Evolutionary conservation across 1,284 basidiomycete species (phyloP), one percentile per base, ranked within the genome.

Genomic region (Mycosarcoma mackinlayi): DNA sequence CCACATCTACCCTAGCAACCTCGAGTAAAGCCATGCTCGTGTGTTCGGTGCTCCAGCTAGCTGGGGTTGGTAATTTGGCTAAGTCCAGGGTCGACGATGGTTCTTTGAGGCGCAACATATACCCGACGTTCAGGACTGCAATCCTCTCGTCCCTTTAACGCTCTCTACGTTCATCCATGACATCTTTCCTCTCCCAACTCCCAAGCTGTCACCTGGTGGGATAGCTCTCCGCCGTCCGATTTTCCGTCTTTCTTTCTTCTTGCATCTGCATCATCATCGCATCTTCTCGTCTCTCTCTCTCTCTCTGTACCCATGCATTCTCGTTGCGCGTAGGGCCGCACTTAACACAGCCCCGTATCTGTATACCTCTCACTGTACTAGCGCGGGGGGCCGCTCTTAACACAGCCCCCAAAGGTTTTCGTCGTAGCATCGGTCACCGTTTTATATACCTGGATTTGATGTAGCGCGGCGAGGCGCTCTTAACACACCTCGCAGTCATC

Each of bases 1-100:
- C 38, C 73, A 73, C 71, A 51, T 75, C 35, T 82, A 82, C 69
- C 80, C 79, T 19, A 75, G 70, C 55, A 82, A 81, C 75, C 66
- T 74, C 44, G 60, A 73, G 65, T 75, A 64, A 60, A 41, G n/a
- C 25, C n/a, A n/a, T 21, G 3, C 18, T 31, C 8, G 9, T 6
- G 21, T 18, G 38, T 19, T 14, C 47, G 13, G 35, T 47, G 42
- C 33, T 37, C 18, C 37, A 39, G 52, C 38, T 34, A 39, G 52
- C 38, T 34, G 34, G n/a, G 45, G 60, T 19, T 34, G n/a, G n/a
- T 3, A 28, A 30, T 31, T 7, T 13, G 6, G 39, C n/a, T 23
- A 39, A 50, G 27, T 39, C 25, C 27, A 13, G 19, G 10, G 21
- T 39, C 46, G 37, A 37, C 30, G 37, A 40, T 6, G 34, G 4